Percentiles rank a stretch among this genome's conserved stretches.
Conservation (phyloP, 2,329 filamentous ascomycete genomes). For the Tolypocladium pustulatum region DNA sequence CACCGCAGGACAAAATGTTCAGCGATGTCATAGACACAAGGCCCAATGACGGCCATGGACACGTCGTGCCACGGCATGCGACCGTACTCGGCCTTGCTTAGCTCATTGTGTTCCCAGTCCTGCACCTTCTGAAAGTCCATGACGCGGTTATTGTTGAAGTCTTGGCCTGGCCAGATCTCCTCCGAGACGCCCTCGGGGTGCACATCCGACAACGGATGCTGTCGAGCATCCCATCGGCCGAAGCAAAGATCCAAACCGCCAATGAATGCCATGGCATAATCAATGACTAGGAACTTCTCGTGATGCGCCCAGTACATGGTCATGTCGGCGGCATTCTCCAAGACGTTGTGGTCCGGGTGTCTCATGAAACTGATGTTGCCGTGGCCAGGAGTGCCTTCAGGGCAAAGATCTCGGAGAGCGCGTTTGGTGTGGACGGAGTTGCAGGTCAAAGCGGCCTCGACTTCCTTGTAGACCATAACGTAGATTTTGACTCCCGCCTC, state of each 20-base stretch:
- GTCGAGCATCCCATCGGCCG: conserved; percentile 81
- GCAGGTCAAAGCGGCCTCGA: conserved; percentile 72
- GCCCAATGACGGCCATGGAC: conserved; percentile 80
- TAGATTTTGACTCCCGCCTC: conserved; percentile 93
- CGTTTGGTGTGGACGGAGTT: conserved; percentile 92
- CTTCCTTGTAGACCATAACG: conserved; percentile 85
- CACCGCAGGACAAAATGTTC: conserved; percentile 91
- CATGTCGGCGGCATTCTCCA: conserved; percentile 91
- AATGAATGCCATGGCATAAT: conserved; percentile 84
- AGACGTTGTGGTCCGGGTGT: conserved; percentile 89
- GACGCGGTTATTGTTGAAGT: conserved; percentile 95
- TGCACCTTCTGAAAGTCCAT: conserved; percentile 89
- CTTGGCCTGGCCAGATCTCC: conserved; percentile 89
- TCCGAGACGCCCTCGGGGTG: conserved; percentile 74
- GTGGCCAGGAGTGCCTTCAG: conserved; percentile 68
- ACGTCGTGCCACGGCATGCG: conserved; percentile 99
- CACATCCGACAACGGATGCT: conserved; percentile 77
- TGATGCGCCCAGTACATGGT: conserved; percentile 98
- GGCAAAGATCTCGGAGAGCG: conserved; percentile 67
- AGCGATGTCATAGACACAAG: conserved; percentile 85
- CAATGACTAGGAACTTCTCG: conserved; percentile 94
- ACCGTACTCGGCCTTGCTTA: conserved; percentile 82
- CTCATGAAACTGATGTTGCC: conserved; percentile 85
- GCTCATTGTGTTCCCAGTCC: conserved; percentile 87
- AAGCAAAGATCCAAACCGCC: conserved; percentile 94